Evolutionary conservation across 2,329 filamentous ascomycete genomes (phyloP).

Genomic region (Penicillium sp.): DNA sequence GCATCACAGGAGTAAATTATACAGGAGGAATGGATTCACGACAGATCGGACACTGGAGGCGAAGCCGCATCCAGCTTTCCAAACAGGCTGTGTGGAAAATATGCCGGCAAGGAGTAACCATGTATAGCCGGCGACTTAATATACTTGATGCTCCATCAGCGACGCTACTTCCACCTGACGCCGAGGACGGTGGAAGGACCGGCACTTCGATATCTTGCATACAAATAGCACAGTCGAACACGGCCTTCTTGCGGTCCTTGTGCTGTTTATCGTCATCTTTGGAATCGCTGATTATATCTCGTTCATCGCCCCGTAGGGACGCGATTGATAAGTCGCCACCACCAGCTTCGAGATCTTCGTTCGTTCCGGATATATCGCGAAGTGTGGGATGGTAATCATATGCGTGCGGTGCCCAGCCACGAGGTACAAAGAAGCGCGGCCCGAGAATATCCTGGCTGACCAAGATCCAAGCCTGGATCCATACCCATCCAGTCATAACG

Average conservation of each 20-base stretch:
- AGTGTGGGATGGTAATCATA: slow-evolving; percentile 96
- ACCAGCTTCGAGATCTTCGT: slow-evolving; percentile 76
- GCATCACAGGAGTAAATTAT: slow-evolving; percentile 43
- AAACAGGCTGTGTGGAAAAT: slow-evolving; percentile 91
- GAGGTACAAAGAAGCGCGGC: slow-evolving; percentile 78
- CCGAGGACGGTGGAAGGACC: slow-evolving; percentile 58
- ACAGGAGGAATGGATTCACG: slow-evolving; percentile 83
- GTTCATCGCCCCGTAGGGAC: slow-evolving; percentile 53
- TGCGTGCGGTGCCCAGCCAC: slow-evolving; percentile 60
- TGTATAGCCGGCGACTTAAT: slow-evolving; percentile 78
- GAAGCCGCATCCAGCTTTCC: slow-evolving; percentile 93
- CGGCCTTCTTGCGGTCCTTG: slow-evolving; percentile 54
- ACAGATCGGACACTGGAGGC: slow-evolving; percentile 93
- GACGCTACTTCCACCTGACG: slow-evolving; percentile 49
- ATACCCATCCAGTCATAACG: slow-evolving; percentile 73
- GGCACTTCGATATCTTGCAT: slow-evolving; percentile 88
- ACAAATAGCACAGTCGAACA: slow-evolving; percentile 93
- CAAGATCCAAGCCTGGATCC: slow-evolving; percentile 79
- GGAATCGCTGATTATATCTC: slow-evolving; percentile 37
- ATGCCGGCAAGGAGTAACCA: slow-evolving; percentile 96
- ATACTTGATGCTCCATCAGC: slow-evolving; percentile 58
- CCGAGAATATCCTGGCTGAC: slow-evolving; percentile 80
- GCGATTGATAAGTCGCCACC: slow-evolving; percentile 74
- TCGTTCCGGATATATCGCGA: slow-evolving; percentile 51
- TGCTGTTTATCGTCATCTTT: slow-evolving; percentile 45